Evolutionary conservation across 2,329 filamentous ascomycete species (phyloP).

Genomic region (Phyllosticta citriasiana): DNA sequence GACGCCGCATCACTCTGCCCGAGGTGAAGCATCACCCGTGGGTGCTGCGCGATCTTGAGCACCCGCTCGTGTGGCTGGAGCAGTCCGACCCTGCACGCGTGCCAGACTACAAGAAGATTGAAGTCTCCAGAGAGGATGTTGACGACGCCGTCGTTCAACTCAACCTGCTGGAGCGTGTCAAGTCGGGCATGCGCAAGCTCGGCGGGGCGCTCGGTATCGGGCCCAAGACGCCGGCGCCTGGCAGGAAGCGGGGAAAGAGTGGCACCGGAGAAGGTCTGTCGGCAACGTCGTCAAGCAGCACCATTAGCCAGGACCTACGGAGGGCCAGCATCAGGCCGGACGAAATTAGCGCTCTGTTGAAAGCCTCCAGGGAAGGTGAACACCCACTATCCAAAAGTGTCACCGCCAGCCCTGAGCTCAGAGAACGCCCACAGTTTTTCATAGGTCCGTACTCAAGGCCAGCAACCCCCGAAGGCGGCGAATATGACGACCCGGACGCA

Average conservation of each 20-base stretch:
- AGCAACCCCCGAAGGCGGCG: slow-evolving; percentile 27
- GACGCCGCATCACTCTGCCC: slow-evolving; percentile 75
- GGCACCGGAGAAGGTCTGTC: slow-evolving; percentile 44
- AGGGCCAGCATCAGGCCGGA: slow-evolving; percentile 50
- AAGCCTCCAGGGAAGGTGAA: slow-evolving; percentile 44
- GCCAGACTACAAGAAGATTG: slow-evolving; percentile 72
- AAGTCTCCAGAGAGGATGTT: slow-evolving; percentile 87
- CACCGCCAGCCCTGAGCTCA: slow-evolving; percentile 54
- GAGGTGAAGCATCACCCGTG: slow-evolving; percentile 93
- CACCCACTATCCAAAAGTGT: slow-evolving; percentile 70
- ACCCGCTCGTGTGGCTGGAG: slow-evolving; percentile 73
- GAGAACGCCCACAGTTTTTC: slow-evolving; percentile 25
- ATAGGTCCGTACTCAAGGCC: slow-evolving; percentile 30
- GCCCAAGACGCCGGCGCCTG: slow-evolving; percentile 14
- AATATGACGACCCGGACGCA: slow-evolving; percentile 18
- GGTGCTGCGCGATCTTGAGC: slow-evolving; percentile 70
- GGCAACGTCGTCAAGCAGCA: slow-evolving; percentile 43
- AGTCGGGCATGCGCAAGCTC: slow-evolving; percentile 59
- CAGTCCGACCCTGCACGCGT: slow-evolving; percentile 78
- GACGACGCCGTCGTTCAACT: slow-evolving; percentile 83
- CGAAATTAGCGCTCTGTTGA: slow-evolving; percentile 45
- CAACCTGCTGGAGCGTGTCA: slow-evolving; percentile 74
- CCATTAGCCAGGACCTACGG: slow-evolving; percentile 45
- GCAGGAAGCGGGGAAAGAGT: slow-evolving; percentile 47
- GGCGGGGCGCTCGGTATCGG: slow-evolving; percentile 49